Base-by-base conservation (phyloP, 2,329 filamentous ascomycete species). In the Beauveria varroae region DNA sequence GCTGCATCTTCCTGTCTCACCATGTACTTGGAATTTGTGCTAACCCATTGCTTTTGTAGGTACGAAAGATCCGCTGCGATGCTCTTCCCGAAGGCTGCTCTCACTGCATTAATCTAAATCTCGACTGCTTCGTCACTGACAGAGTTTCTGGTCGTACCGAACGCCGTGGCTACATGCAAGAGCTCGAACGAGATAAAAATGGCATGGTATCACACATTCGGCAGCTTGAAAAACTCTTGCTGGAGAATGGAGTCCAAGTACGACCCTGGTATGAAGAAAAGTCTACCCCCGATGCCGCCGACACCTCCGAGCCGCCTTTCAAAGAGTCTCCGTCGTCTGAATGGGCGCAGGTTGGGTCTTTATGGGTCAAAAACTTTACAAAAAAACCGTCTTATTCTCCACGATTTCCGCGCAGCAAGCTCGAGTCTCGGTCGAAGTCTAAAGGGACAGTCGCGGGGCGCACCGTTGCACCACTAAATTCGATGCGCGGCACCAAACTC, bases 41-140 rank as follows among this genome's bases (percentile, higher is more conserved):
- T 37, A 16, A 37, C 34, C 12, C 34, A 2, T 37, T 37, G 5
- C 34, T 14, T 37, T 37, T 37, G 34, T 37, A 91, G 88, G 81
- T 91, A 62, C 86, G 91, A 67, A 96, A 96, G 76, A 96, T 96
- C 68, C 86, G 90, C 70, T 96, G 91, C 79, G 91, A 96, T 77
- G 88, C 86, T 59, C 80, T 89, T 46, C 85, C 88, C 37, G 87
- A 90, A 66, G 91, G 90, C 64, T 96, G 91, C 76, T 90, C 89
- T 64, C 88, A 90, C 68, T 96, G 91, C 76, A 78, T 85, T 67
- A 86, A 88, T 73, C 89, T 90, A 71, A 86, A 85, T 65, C 85
- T 89, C 67, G 84, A 90, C 69, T 96, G 91, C 76, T 87, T 85
- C 75, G 92, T 92, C 59, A 96, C 91, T 62, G 91, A 96, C 73